Base-by-base conservation (phyloP, 345 rosid genomes). In the Trapa bicornis region DNA sequence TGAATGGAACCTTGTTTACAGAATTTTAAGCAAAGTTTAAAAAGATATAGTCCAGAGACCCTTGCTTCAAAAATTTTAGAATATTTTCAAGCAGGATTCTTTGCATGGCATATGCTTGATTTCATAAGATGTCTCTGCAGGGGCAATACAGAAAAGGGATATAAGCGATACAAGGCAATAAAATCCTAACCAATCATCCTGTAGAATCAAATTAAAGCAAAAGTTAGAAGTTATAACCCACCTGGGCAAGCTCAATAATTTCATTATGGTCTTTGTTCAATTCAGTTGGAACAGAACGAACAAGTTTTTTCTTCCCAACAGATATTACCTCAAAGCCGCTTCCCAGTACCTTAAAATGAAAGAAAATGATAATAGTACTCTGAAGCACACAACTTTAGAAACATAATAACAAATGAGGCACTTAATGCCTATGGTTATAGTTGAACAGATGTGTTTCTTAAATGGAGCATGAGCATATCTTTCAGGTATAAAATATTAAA, bases 211-310 rank as follows among this genome's bases (percentile, higher is more conserved):
- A 50, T 42, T 17, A 29, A 61, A 74, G 58, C 22, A 47, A 32
- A 65, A 45, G 36, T 6, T 22, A 65, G 22, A 37, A 70, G 37
- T 71, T 29, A 3, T 16, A 64, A 39, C 70, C 35, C 37, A 84
- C 91, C 97, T 93, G 98, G 68, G 97, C 94, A 47, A 90, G 76
- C 78, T 90, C 94, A 80, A 93, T 72, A 69, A 93, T 87, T 72
- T 82, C 92, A 69, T 93, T 93, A 70, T 93, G 98, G 76, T 93
- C 98, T 82, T 85, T 88, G 82, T 93, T 90, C 75, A 90, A 78
- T 77, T 88, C 98, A 36, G 97, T 88, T 33, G 98, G 94, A 53
- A 92, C 97, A 65, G 97, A 89, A 66, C 94, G 87, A 71, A 88
- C 83, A 65, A 93, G 88, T 80, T 90, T 93, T 76, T 76, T 88